Evolutionary conservation across 257 asterid genomes (phyloP).

Genomic region (Jacaranda mimosifolia): DNA sequence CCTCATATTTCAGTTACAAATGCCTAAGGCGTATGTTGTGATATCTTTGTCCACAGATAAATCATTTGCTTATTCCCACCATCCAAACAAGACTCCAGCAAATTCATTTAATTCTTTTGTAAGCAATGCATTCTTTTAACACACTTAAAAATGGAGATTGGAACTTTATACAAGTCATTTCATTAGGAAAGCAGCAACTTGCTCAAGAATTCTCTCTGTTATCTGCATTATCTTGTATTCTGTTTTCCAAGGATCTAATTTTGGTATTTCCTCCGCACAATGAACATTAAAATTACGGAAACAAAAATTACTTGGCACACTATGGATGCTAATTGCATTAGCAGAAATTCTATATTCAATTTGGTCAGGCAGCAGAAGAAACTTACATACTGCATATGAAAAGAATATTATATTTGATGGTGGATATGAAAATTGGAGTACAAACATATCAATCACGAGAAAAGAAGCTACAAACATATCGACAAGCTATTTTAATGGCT

Average conservation of each 20-base stretch:
- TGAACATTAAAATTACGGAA: background rate
- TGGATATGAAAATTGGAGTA: background rate
- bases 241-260: constrained; percentile 17
- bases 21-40: background rate
- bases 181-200: constrained; percentile 21
- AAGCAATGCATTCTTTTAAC: constrained; percentile 10
- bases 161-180: constrained; percentile 2
- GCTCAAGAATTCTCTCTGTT: constrained; percentile 27
- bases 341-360: background rate
- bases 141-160: constrained; percentile 11
- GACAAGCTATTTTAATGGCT: background rate
- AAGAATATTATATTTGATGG: background rate
- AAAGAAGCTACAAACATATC: constrained; percentile 20
- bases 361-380: constrained; percentile 12
- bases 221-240: constrained; percentile 16
- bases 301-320: constrained; percentile 4
- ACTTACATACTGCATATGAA: background rate
- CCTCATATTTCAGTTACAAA: constrained; percentile 21
- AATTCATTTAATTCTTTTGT: constrained; percentile 18
- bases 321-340: constrained; percentile 20
- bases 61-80: background rate
- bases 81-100: constrained; percentile 7
- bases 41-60: background rate
- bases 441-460: background rate
- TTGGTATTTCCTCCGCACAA: background rate